Base-by-base conservation (phyloP, 2,329 filamentous ascomycete species). In the Curvularia lunata region DNA sequence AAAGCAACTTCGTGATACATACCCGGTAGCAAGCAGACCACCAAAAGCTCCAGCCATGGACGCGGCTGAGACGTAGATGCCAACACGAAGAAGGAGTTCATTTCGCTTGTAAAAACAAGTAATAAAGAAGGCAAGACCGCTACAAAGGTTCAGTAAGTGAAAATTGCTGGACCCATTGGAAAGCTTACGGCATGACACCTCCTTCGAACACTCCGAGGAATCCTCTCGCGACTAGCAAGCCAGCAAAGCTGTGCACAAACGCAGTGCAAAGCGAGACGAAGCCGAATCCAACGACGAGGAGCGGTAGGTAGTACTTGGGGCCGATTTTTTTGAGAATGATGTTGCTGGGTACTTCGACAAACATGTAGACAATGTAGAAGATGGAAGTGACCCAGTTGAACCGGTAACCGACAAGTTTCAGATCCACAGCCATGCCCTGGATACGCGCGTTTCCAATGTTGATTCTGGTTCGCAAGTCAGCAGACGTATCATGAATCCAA, bases 341-440 rank as follows among this genome's bases (percentile, higher is more conserved):
- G 66, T 86, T 85, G 68, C 80, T 82, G 2, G 84, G 84, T 0
- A 86, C 78, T 66, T 86, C 84, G 57, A 85, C 77, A 27, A 83
- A 71, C 51, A 85, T 77, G 72, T 86, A 86, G 54, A 83, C 69
- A 58, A 86, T 82, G 73, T 85, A 86, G 76, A 86, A 85, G 57
- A 85, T 81, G 50, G 83, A 85, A 1, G 85, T 81, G 0, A 83
- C 81, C 78, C 83, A 84, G 68, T 86, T 86, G 78, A 85, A 86
- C 12, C 80, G 79, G 49, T 79, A 74, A n/a, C 81, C 80, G 19
- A 70, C 62, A 23, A 86, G 78, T 4, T 81, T 61, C 2, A 86
- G 73, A 28, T 86, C 84, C 12, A 72, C 66, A 1, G 63, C 72
- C 77, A 86, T 78, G 18, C 84, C 84, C 58, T 84, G 81, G 52